A percentile compares a stretch with the other conserved stretches of the same genome.
Evolutionary conservation across 202 grass and related monocot species (phyloP).

Genomic region (Zoysia matrella): DNA sequence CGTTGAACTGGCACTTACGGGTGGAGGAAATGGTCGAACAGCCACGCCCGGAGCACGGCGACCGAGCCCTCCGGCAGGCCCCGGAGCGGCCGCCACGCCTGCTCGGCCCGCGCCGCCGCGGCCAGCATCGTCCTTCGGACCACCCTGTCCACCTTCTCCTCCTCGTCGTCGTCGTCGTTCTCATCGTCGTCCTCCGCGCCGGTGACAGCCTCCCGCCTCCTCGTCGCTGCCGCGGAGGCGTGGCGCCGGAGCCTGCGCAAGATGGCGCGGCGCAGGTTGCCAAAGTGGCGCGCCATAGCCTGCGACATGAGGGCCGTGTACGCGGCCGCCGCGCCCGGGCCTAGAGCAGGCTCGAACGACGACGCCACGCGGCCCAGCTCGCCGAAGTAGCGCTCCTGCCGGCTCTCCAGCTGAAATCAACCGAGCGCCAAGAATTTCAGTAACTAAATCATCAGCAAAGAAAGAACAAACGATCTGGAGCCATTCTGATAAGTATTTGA

Average conservation of each 20-base stretch:
- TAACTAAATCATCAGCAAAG: background rate
- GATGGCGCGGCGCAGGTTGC: constrained; percentile 79
- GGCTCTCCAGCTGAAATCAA: constrained; percentile 67
- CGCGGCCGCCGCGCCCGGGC: constrained; percentile 54
- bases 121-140: constrained; percentile 61
- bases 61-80: constrained; percentile 85
- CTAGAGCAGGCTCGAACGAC: constrained; percentile 74
- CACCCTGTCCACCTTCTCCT: constrained; percentile 48
- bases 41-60: constrained; percentile 83
- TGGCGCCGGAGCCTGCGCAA: constrained; percentile 53
- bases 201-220: background rate
- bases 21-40: constrained; percentile 94
- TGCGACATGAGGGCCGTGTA: constrained; percentile 86
- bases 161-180: background rate
- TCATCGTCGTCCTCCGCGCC: background rate
- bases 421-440: background rate
- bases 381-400: constrained; percentile 76
- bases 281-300: constrained; percentile 92
- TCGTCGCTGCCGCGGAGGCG: background rate
- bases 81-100: constrained; percentile 75
- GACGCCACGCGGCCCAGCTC: constrained; percentile 72
- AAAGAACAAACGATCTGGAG: background rate
- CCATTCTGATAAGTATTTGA: background rate
- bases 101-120: constrained; percentile 61
- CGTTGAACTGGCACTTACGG: constrained; percentile 58